phyloP scores from a whole-genome alignment of 352 stramenopile genomes.

The Phytophthora litchii region DNA sequence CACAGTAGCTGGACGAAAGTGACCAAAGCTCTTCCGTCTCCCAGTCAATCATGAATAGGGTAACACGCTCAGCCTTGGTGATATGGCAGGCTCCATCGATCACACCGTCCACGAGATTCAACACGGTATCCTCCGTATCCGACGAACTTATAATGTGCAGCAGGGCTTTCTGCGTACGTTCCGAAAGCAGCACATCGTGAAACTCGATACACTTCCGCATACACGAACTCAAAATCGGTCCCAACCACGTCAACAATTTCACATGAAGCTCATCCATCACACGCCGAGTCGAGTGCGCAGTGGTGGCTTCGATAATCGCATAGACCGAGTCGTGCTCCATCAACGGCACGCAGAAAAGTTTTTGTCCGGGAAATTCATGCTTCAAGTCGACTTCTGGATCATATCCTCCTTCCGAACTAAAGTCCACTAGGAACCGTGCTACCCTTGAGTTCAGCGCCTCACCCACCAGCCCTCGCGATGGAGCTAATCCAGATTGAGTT shows the following conservation, averaged over 20 bases:
- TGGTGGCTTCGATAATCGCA: constrained; percentile 76
- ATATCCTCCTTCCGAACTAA: constrained; percentile 52
- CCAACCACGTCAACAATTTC: constrained; percentile 80
- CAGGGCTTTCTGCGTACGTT: constrained; percentile 84
- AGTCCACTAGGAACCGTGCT: constrained; percentile 47
- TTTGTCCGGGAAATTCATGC: constrained; percentile 63
- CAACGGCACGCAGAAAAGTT: constrained; percentile 74
- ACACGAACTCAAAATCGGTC: constrained; percentile 79
- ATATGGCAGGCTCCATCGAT: constrained; percentile 84
- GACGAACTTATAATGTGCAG: constrained; percentile 88
- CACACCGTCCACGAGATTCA: constrained; percentile 86
- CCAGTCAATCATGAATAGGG: constrained; percentile 88
- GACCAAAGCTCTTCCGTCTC: constrained; percentile 85
- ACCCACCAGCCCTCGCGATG: constrained; percentile 60
- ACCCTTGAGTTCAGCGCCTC: constrained; percentile 41
- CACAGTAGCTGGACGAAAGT: constrained; percentile 75
- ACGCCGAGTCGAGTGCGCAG: constrained; percentile 35
- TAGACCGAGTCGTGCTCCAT: constrained; percentile 80
- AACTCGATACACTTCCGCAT: constrained; percentile 90
- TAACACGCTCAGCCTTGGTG: constrained; percentile 76
- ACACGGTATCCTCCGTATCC: constrained; percentile 81
- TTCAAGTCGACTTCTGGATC: constrained; percentile 72
- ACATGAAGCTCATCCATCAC: constrained; percentile 72
- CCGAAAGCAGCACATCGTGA: constrained; percentile 80
- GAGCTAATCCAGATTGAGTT: constrained; percentile 57